A percentile compares a stretch with the other conserved stretches of the same genome.
Conservation (phyloP, 331 rosid genomes). For the Malus hybrid region DNA sequence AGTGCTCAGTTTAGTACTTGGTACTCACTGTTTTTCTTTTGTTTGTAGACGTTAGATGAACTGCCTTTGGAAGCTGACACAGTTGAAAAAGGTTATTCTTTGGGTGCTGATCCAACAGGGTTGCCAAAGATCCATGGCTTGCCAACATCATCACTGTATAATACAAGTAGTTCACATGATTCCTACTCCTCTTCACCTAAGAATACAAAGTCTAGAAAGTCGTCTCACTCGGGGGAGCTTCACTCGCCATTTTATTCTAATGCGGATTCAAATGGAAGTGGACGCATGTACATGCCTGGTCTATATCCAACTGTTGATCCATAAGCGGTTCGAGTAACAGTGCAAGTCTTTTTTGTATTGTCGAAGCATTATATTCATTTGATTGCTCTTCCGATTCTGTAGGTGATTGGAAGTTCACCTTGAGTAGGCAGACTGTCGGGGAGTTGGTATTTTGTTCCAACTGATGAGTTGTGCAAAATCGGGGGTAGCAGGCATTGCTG, state of each 20-base stretch:
- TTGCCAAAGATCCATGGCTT: constrained; percentile 57
- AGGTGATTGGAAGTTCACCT: constrained; percentile 28
- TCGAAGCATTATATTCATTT: constrained; percentile 46
- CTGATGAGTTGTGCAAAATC: constrained; percentile 17
- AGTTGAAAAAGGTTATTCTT: constrained; percentile 68
- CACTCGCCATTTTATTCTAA: constrained; percentile 36
- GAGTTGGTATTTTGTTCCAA: constrained; percentile 17
- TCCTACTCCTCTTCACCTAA: constrained; percentile 51
- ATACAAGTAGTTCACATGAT: constrained; percentile 40
- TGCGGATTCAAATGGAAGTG: constrained; percentile 58
- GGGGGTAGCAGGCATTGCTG: constrained; percentile 22
- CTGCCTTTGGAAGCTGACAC: constrained; percentile 86
- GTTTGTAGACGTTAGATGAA: constrained; percentile 70
- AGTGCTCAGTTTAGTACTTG: not conserved
- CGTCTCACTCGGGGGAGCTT: constrained; percentile 63
- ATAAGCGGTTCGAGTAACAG: constrained; percentile 13
- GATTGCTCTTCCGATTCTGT: constrained; percentile 31
- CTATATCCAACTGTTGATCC: constrained; percentile 31
- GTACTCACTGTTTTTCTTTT: constrained; percentile 8
- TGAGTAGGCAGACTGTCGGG: constrained; percentile 25
- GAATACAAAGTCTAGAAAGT: constrained; percentile 44
- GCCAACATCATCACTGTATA: constrained; percentile 54
- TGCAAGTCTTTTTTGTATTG: constrained; percentile 17
- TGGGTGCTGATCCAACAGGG: constrained; percentile 57
- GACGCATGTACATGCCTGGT: constrained; percentile 33